Conservation (phyloP, 495 filamentous ascomycete genomes). For the Neurospora sp. region DNA sequence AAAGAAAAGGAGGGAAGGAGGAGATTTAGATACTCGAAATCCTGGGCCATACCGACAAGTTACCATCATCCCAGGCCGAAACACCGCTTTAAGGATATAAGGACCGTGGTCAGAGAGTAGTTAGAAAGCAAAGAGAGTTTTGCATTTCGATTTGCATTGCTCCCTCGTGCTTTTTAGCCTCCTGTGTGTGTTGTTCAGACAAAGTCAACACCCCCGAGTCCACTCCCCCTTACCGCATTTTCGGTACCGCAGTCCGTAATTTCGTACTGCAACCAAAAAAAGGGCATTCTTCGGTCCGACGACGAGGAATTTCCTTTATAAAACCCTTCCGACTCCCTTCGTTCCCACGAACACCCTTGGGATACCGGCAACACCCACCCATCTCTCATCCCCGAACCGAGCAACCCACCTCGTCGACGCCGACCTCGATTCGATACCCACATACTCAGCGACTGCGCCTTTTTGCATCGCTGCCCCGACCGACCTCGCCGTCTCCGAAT, state of each 20-base stretch:
- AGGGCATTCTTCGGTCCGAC: slow-evolving; percentile 28
- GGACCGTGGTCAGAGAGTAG: slow-evolving; percentile 8
- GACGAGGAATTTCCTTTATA: slow-evolving; percentile 19
- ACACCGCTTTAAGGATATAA: slow-evolving; percentile 10
- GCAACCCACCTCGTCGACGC: slow-evolving; percentile 8
- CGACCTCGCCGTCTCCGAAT: background rate
- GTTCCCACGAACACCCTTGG: slow-evolving; percentile 14
- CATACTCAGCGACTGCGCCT: background rate
- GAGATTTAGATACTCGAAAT: slow-evolving; percentile 22
- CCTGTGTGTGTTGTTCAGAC: background rate
- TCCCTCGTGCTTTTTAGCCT: background rate
- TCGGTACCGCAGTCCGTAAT: background rate
- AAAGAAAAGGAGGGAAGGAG: slow-evolving; percentile 33
- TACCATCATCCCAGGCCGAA: slow-evolving; percentile 8
- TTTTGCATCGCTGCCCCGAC: background rate
- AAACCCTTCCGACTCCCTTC: slow-evolving; percentile 17
- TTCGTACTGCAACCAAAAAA: background rate
- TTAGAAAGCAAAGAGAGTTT: background rate
- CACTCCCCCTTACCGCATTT: background rate
- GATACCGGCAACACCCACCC: background rate
- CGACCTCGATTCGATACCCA: background rate
- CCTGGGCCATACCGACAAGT: slow-evolving; percentile 22
- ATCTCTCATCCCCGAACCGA: slow-evolving; percentile 8
- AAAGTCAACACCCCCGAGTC: background rate
- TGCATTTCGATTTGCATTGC: slow-evolving; percentile 1